Evolutionary conservation across 208 protist genomes (phyloP).

Genomic region (Leishmania mexicana): DNA sequence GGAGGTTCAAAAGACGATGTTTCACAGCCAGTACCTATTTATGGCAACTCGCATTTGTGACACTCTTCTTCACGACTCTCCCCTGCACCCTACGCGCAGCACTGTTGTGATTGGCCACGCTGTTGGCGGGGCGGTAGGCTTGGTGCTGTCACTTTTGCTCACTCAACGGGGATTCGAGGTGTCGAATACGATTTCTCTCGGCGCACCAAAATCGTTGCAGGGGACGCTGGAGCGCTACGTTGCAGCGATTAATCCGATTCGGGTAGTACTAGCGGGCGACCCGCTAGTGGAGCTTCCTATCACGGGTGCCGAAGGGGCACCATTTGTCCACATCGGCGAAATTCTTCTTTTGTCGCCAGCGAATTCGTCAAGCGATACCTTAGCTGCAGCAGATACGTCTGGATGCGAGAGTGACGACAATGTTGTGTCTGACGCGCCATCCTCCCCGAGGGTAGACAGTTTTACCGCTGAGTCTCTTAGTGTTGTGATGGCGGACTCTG

Average conservation of each 20-base stretch:
- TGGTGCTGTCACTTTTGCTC: conserved; percentile 59
- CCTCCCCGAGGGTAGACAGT: background rate
- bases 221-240: conserved; percentile 69
- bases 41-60: conserved; percentile 63
- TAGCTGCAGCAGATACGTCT: too few relatives aligned
- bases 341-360: conserved; percentile 61
- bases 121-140: conserved; percentile 69
- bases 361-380: background rate
- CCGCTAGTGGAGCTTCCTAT: conserved; percentile 83
- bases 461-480: conserved; percentile 38
- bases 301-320: conserved; percentile 67
- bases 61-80: conserved; percentile 61
- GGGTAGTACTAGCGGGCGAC: conserved; percentile 80
- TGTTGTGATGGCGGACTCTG: conserved; percentile 12
- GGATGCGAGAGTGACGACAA: background rate
- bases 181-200: conserved; percentile 76
- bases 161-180: conserved; percentile 69
- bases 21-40: conserved; percentile 64
- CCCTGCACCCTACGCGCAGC: conserved; percentile 67
- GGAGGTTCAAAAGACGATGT: conserved; percentile 67
- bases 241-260: conserved; percentile 70
- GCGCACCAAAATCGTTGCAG: conserved; percentile 67
- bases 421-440: background rate
- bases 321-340: conserved; percentile 83
- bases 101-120: conserved; percentile 84